Evolutionary conservation across 108 stramenopile genomes (phyloP), one percentile per base, ranked within the genome.

Genomic region (Licmophora abbreviata): DNA sequence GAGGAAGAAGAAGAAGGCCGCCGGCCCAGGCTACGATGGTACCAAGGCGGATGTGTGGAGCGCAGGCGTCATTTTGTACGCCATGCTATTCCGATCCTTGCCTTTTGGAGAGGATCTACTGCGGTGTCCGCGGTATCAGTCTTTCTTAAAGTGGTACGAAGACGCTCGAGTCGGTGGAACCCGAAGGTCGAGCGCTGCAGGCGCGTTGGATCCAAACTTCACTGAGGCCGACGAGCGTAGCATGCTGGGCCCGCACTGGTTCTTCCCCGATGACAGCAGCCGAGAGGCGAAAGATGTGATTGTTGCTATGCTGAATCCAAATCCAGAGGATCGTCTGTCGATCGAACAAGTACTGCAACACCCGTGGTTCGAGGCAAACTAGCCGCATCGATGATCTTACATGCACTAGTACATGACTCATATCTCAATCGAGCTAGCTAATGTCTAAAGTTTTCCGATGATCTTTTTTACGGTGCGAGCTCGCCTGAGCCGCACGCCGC

Each of bases 41-140:
- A 73, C 80, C 28, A 89, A 89, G 54, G 93, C 87, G 3, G 93
- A 94, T 69, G 85, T 91, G 0, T 94, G 93, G 93, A 89, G 87
- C 57, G 83, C 89, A n/a, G 93, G 93, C 40, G 88, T 94, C 28
- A 94, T 94, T 41, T 59, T 94, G 15, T 94, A 91, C 51, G 86
- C 86, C 28, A 88, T 92, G 85, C 68, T 94, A 7, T 87, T 82
- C 45, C 77, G 81, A 23, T 87, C 85, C 25, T 58, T 94, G 4
- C 93, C 93, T 4, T 94, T 94, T 63, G 93, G 93, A 9, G 81
- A 82, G 48, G 89, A 94, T 48, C 52, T 94, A 29, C 37, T 82
- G 41, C 68, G 79, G 27, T 94, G 93, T 54, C 81, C 88, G n/a
- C 63, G 93, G 22, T 94, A 65, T 50, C 86, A 91, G 59, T 85